Evolutionary conservation across 2,329 filamentous ascomycete species (phyloP).

Genomic region (Thermothelomyces thermophilus): DNA sequence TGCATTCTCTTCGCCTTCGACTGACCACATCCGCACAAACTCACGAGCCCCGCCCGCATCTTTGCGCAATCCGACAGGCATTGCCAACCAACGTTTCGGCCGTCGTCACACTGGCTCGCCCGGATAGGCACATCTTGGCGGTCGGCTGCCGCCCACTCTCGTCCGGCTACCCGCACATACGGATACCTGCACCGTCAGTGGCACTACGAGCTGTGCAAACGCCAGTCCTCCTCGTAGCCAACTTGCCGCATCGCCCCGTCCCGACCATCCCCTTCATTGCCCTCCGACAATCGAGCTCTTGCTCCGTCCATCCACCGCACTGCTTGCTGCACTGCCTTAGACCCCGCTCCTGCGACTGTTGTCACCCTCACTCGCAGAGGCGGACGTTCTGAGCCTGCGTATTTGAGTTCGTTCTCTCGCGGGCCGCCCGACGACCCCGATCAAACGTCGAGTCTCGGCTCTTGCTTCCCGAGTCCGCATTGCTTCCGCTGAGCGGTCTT

Average conservation of each 20-base stretch:
- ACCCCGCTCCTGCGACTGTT: constrained; percentile 1
- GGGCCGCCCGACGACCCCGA: constrained; percentile 15
- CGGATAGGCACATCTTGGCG: constrained; percentile 15
- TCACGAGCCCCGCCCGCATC: neutral
- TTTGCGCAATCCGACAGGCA: constrained; percentile 11
- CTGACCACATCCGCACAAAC: neutral
- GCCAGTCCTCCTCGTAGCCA: constrained; percentile 13
- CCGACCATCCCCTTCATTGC: constrained; percentile 1
- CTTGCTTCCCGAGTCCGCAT: constrained; percentile 18
- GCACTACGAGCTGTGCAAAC: constrained; percentile 15
- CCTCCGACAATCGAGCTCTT: neutral
- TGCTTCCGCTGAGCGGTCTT: constrained; percentile 21
- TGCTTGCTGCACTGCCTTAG: constrained; percentile 8
- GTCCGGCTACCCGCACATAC: constrained; percentile 19
- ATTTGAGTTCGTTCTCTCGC: constrained; percentile 20
- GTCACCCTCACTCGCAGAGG: neutral
- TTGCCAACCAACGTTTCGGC: constrained; percentile 18
- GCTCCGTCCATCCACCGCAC: neutral
- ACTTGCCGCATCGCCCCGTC: constrained; percentile 1
- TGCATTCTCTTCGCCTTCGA: neutral
- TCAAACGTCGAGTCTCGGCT: constrained; percentile 20
- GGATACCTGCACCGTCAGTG: constrained; percentile 26
- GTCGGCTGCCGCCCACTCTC: constrained; percentile 15
- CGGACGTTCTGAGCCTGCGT: constrained; percentile 11
- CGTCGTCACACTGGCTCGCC: constrained; percentile 22